Conservation (phyloP, 169 alveolate genomes). For the Eimeria necatrix region DNA sequence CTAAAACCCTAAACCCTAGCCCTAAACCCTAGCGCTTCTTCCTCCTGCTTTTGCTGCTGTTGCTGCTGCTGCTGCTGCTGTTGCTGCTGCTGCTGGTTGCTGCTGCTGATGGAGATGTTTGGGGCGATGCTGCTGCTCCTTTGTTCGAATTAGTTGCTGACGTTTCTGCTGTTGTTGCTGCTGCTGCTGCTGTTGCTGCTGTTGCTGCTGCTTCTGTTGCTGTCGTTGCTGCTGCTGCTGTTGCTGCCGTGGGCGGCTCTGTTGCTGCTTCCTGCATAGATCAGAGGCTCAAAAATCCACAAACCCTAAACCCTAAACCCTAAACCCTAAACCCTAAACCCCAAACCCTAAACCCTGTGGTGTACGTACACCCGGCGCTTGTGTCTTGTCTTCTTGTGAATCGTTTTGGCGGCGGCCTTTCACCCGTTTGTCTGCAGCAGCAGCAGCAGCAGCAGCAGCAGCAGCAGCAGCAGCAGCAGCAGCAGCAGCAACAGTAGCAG, state of each 20-base stretch:
- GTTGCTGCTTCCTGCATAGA: constrained; percentile 13
- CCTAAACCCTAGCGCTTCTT: not conserved
- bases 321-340: not conserved
- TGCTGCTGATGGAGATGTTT: constrained; percentile 11
- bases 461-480: not conserved
- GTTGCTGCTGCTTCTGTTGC: not conserved
- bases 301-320: not conserved
- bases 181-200: not conserved
- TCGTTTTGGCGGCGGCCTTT: not conserved
- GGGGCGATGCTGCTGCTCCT: not conserved
- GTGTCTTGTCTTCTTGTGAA: too few relatives aligned
- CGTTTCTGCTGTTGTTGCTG: not conserved
- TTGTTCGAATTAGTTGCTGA: not conserved
- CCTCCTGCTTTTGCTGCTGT: not conserved
- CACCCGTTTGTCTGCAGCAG: not conserved
- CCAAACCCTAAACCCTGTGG: not conserved
- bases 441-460: not conserved
- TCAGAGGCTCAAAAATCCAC: not conserved
- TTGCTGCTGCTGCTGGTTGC: constrained; percentile 9
- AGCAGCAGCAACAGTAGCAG: too few relatives aligned
- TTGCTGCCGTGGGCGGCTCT: not conserved
- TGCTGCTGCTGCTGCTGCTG: constrained; percentile 36
- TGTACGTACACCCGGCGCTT: not conserved
- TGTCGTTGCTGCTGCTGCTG: constrained; percentile 7
- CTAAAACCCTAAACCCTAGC: not conserved